phyloP scores from a whole-genome alignment of 2,329 filamentous ascomycete genomes.

The Talaromyces sp. region DNA sequence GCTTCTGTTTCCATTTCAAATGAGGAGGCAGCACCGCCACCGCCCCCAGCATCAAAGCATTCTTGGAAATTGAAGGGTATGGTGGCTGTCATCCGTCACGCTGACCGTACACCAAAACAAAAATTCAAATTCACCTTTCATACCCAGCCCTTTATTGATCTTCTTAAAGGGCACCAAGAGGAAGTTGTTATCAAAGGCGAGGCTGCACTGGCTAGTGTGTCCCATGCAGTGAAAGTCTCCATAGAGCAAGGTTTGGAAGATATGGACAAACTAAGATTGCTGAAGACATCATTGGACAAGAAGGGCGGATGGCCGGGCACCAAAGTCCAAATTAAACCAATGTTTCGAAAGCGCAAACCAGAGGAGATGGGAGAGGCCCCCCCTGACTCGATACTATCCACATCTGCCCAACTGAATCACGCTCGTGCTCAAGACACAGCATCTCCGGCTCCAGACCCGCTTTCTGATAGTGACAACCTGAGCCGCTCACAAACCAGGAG shows the following conservation, averaged over 20 bases:
- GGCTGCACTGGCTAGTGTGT: constrained; percentile 79
- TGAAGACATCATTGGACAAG: constrained; percentile 82
- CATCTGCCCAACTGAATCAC: constrained; percentile 8
- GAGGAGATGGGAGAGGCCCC: constrained; percentile 46
- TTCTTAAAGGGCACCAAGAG: constrained; percentile 92
- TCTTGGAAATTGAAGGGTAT: constrained; percentile 98
- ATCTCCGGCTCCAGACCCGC: constrained; percentile 17
- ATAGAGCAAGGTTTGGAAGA: constrained; percentile 78
- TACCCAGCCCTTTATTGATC: constrained; percentile 88
- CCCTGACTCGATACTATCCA: constrained; percentile 14
- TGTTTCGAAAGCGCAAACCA: constrained; percentile 86
- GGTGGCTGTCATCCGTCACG: constrained; percentile 92
- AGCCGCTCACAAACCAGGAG: constrained; percentile 58
- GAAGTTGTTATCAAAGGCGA: constrained; percentile 93
- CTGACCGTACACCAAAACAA: constrained; percentile 95
- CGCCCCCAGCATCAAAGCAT: constrained; percentile 70
- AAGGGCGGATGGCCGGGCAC: constrained; percentile 94
- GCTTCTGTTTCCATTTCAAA: constrained; percentile 19
- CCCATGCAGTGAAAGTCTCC: constrained; percentile 79
- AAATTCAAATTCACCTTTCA: constrained; percentile 99
- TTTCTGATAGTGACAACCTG: constrained; percentile 26
- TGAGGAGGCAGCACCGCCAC: constrained; percentile 28
- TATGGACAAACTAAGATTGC: constrained; percentile 72
- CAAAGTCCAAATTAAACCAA: constrained; percentile 98
- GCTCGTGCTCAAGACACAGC: constrained; percentile 17